Evolutionary conservation across 352 stramenopile species (phyloP), one percentile per base, ranked within the genome.

Genomic region (Phytopythium helicoides): DNA sequence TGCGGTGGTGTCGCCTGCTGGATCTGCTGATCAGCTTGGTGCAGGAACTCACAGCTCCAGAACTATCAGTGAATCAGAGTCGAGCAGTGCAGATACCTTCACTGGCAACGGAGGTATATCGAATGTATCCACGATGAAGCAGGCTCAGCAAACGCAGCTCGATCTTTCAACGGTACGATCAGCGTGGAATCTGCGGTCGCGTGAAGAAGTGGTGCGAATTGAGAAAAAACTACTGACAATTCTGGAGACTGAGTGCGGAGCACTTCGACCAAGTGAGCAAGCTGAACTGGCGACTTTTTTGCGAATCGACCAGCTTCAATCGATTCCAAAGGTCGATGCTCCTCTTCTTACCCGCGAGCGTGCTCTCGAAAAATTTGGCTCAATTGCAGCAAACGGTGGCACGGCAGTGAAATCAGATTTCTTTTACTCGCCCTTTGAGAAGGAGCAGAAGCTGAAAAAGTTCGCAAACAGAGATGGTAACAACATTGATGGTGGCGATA

Each of bases 391-490:
- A 63, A 56, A 37, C 16, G 21, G 19, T 35, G 16, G 38, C 16
- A 33, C 47, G 18, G 23, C 23, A 14, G 23, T 31, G 0, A 71
- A 73, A 40, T 68, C 62, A 4, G 74, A 79, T 31, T 85, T 81
- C 48, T 80, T 83, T 48, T 84, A 81, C 58, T 85, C 76, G 3
- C 76, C 76, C 1, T 83, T 84, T 21, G 73, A 83, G n/a, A 79
- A 77, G 38, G 61, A 80, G 15, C 66, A 72, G 45, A 68, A 54
- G 41, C 45, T 46, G 11, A 60, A 19, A 8, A 61, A 52, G 47
- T 26, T 40, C 21, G 37, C 16, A 19, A 57, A 64, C 8, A 26
- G 44, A 34, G 39, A 37, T 1, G 54, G 15, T 21, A 48, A 55
- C 9, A 47, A 44, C 38, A 49, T 68, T 22, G 52, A 66, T 4